phyloP scores from a whole-genome alignment of 345 rosid species.

The Aethionema arabicum region DNA sequence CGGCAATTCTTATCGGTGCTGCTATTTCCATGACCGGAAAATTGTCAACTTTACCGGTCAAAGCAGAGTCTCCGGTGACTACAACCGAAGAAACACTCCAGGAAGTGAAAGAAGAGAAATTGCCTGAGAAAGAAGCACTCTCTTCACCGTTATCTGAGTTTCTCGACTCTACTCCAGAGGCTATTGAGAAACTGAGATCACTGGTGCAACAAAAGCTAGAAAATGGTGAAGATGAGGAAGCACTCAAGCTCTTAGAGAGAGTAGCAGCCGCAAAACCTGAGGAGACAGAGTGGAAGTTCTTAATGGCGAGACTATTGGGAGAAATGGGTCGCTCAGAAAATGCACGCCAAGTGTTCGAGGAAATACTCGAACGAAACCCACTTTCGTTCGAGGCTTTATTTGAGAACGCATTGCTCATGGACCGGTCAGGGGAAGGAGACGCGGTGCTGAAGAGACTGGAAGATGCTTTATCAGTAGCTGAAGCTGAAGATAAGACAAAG shows the following conservation, averaged over 20 bases:
- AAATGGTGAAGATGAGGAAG: conserved; percentile 68
- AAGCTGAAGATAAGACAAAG: conserved; percentile 55
- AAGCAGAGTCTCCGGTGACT: conserved; percentile 54
- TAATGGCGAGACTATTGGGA: conserved; percentile 54
- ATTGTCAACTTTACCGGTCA: conserved; percentile 46
- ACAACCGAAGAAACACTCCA: conserved; percentile 36
- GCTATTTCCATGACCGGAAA: conserved; percentile 51
- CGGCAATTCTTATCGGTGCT: conserved; percentile 54
- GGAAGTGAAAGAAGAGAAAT: conserved; percentile 28
- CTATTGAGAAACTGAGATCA: conserved; percentile 53
- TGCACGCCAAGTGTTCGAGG: conserved; percentile 80
- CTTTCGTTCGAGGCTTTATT: conserved; percentile 85
- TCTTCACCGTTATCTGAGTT: conserved; percentile 47
- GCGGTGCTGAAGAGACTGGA: conserved; percentile 65
- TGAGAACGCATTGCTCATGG: conserved; percentile 87
- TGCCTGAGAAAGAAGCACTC: conserved; percentile 19
- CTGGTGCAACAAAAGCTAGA: conserved; percentile 69
- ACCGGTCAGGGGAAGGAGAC: conserved; percentile 72
- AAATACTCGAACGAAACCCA: conserved; percentile 70
- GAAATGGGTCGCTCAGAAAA: conserved; percentile 61
- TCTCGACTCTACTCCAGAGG: conserved; percentile 51
- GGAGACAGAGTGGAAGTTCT: conserved; percentile 70
- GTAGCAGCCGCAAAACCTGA: conserved; percentile 58
- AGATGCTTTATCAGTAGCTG: conserved; percentile 63
- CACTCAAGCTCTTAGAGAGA: conserved; percentile 48